Evolutionary conservation across 768 basidiomycete genomes (phyloP), one percentile per base, ranked within the genome.

Genomic region (Lenzites betulinus): DNA sequence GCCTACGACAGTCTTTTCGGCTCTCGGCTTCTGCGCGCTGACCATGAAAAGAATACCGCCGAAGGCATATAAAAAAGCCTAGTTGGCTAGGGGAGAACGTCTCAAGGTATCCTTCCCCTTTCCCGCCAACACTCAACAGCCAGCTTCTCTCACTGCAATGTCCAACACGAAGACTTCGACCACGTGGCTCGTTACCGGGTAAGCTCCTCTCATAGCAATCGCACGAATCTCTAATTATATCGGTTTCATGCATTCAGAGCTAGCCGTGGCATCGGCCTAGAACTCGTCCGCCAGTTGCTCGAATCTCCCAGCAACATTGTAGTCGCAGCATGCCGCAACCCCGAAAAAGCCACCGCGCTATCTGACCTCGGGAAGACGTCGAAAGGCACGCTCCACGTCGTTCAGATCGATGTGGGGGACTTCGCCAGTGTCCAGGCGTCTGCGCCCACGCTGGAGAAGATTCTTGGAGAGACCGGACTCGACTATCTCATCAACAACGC

Each of bases 401-500:
- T 77, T 8, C 48, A 66, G 42, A 66, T 77, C 20, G 74, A 78
- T 50, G 67, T 71, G 23, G 62, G 56, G 23, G 62, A 71, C 43
- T 51, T 65, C 43, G 60, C 46, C 20, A 64, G 68, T 25, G 72
- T 76, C 56, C 57, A 67, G 9, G 65, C 47, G 1, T 68, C 71
- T 9, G 66, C 63, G 8, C 53, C 55, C 28, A 38, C 55, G 7
- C 67, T 71, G 28, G 67, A 61, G 36, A 63, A 53, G 35, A 50
- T 74, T 20, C 58, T 78, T 11, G 69, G 59, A 6, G 64, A 59
- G 25, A 58, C 57, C 23, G 75, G 77, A 7, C 61, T 78, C 9
- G 75, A 79, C 59, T 77, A 74, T 50, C 67, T 79, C n/a, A 61
- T 77, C 55, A 79, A 77, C 65, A 77, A 76, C 47, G 75, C 77